These are phyloP conservation scores for Pueraria montana DNA, from an alignment of 306 rosid species.

Conservation along the genomic window DNA sequence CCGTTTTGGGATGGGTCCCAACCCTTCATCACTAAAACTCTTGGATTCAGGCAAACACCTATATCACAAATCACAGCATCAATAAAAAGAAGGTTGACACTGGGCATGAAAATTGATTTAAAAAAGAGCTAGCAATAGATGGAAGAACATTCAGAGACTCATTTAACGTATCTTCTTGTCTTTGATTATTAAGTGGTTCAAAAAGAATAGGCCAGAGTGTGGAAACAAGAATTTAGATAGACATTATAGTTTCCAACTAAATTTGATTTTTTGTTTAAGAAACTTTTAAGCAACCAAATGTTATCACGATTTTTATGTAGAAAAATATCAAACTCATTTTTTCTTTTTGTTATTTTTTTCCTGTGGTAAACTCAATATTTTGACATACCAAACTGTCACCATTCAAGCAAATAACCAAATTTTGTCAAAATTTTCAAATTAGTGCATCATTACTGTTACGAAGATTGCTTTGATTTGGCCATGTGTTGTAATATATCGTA, in stretches of 20 bases:
- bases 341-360: no score
- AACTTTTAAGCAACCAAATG: no score
- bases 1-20: constrained; percentile 63
- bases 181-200: no score
- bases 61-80: constrained; percentile 14
- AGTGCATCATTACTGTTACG: background rate
- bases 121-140: background rate
- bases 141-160: constrained; percentile 1
- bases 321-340: no score
- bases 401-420: background rate
- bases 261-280: no score
- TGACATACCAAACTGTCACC: background rate
- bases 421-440: background rate
- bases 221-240: background rate
- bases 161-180: no score
- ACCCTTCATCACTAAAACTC: constrained; percentile 73
- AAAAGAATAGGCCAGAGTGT: background rate
- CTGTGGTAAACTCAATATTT: background rate
- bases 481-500: no score
- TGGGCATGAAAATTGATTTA: background rate
- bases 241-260: background rate
- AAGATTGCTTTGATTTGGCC: background rate
- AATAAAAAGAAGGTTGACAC: background rate
- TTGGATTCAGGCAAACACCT: constrained; percentile 91
- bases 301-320: no score